A percentile compares a stretch with the other conserved stretches of the same genome.
These are phyloP conservation scores for Tolypocladium sp. DNA, from an alignment of 2,329 filamentous ascomycete species.

Conservation along the genomic window DNA sequence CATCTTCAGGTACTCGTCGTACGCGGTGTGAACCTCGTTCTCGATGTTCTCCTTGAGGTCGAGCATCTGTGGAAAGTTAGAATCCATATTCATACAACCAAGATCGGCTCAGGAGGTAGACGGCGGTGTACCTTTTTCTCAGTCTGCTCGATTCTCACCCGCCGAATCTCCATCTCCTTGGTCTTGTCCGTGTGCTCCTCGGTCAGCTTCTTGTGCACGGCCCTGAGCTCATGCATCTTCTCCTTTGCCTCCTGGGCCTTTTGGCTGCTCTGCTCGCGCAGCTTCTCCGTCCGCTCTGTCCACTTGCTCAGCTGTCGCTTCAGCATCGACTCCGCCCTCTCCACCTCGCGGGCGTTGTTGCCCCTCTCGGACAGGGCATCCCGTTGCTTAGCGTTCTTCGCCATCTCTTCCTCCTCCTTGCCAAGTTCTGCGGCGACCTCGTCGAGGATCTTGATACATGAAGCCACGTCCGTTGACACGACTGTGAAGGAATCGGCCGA, in stretches of 20 bases:
- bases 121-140: constrained; percentile 75
- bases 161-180: constrained; percentile 82
- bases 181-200: constrained; percentile 82
- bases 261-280: constrained; percentile 69
- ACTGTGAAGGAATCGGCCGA: constrained; percentile 83
- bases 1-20: constrained; percentile 96
- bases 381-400: constrained; percentile 68
- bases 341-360: constrained; percentile 85
- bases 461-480: constrained; percentile 74
- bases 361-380: constrained; percentile 82
- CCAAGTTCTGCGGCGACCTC: constrained; percentile 77
- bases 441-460: constrained; percentile 80
- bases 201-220: constrained; percentile 68
- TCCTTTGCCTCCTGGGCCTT: constrained; percentile 75
- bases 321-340: constrained; percentile 75
- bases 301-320: constrained; percentile 78
- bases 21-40: constrained; percentile 79
- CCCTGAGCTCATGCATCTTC: constrained; percentile 83
- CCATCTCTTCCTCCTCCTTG: constrained; percentile 86
- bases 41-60: constrained; percentile 98
- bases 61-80: constrained; percentile 69
- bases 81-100: constrained; percentile 7
- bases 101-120: background rate
- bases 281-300: constrained; percentile 75
- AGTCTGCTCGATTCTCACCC: constrained; percentile 93